These are phyloP conservation scores for Leccinum subgranulosum DNA, from an alignment of 768 basidiomycete species.

Conservation along the genomic window DNA sequence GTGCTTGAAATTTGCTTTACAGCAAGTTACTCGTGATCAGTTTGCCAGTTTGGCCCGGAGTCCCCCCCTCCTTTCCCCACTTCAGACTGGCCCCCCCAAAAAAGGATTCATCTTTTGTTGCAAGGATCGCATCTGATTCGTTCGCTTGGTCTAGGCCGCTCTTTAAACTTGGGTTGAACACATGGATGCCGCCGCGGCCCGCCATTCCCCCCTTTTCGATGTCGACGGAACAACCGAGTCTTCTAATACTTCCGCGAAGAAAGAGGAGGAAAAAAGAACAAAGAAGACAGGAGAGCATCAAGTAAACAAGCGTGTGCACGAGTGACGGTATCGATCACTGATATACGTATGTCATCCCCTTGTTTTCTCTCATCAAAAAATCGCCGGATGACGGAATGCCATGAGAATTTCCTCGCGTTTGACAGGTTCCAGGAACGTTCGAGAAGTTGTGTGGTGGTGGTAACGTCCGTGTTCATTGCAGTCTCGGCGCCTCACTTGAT, in stretches of 20 bases:
- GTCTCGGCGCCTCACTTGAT: not conserved
- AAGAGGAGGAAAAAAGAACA: not conserved
- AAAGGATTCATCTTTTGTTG: not conserved
- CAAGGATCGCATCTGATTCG: not conserved
- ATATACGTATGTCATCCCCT: conserved; percentile 3
- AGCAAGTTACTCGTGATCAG: not conserved
- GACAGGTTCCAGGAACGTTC: conserved; percentile 9
- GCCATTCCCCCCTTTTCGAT: not conserved
- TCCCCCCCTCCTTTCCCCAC: not conserved
- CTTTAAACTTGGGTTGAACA: not conserved
- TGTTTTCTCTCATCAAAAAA: not conserved
- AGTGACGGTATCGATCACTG: conserved; percentile 5
- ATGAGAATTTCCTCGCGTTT: conserved; percentile 5
- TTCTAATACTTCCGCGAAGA: conserved; percentile 12
- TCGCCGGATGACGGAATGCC: conserved; percentile 16
- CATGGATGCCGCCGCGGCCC: not conserved
- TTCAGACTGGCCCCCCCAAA: not conserved
- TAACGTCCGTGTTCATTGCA: not conserved
- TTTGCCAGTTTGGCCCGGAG: not conserved
- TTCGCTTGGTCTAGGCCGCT: not conserved
- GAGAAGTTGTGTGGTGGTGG: not conserved
- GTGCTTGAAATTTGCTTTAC: not conserved
- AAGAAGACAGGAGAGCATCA: not conserved
- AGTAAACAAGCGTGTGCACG: not conserved
- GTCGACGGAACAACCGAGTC: not conserved